Evolutionary conservation across 441 rosid species (phyloP).

Genomic region (Dalechampia spathulata): DNA sequence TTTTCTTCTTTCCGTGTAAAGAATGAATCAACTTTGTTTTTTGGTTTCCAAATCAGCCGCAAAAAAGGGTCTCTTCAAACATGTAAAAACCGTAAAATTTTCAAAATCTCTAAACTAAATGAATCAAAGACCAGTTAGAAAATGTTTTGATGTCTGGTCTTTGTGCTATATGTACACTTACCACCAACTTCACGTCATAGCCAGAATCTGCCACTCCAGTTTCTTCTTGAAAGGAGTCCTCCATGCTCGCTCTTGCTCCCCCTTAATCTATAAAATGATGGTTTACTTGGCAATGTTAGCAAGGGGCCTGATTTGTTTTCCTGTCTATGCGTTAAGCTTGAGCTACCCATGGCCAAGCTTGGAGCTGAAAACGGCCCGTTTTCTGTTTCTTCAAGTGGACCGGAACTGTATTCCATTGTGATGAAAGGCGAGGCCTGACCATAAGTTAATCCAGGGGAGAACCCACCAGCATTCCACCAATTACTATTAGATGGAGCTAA

Average conservation of each 20-base stretch:
- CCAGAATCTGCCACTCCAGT: conserved; percentile 34
- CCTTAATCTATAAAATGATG: conserved; percentile 53
- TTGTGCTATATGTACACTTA: conserved; percentile 49
- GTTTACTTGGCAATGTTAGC: conserved; percentile 59
- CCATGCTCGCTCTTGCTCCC: conserved; percentile 96
- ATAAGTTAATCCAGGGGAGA: conserved; percentile 59
- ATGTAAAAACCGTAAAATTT: too few relatives aligned
- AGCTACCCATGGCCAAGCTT: conserved; percentile 35
- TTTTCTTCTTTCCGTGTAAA: too few relatives aligned
- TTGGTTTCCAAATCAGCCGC: too few relatives aligned
- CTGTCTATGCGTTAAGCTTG: conserved; percentile 48
- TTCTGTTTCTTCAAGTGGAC: conserved; percentile 59
- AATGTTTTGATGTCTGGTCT: conserved; percentile 12
- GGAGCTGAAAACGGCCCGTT: conserved; percentile 61
- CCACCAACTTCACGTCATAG: conserved; percentile 10
- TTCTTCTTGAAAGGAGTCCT: conserved; percentile 42
- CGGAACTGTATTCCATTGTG: conserved; percentile 92
- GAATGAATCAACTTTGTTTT: too few relatives aligned
- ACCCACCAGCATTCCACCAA: conserved; percentile 78
- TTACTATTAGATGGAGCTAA: conserved; percentile 69
- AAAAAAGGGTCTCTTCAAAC: conserved; percentile 18
- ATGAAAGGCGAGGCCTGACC: conserved; percentile 78
- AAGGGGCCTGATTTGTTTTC: conserved; percentile 88
- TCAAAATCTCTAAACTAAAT: conserved; percentile 20
- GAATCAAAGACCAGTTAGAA: not conserved